Base-by-base conservation (phyloP, 2,329 filamentous ascomycete genomes). In the Paecilomyces sp. region DNA sequence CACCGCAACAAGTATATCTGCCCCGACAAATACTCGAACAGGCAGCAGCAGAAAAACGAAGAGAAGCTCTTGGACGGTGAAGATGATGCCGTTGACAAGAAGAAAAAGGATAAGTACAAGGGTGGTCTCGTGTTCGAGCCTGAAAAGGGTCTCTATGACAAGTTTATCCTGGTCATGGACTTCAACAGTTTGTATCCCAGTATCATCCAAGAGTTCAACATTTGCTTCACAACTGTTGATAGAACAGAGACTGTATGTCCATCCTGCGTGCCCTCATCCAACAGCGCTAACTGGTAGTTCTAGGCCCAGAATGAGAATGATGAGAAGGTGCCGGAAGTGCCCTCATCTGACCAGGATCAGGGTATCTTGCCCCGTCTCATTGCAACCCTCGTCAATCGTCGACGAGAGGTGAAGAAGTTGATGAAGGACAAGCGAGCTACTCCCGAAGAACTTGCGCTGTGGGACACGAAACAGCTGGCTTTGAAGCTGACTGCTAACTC, bases 31-130 rank as follows among this genome's bases (percentile, higher is more conserved):
- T 87, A 91, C 65, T 88, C 83, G 54, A 91, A 90, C 68, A 92
- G 41, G n/a, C 41, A 88, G 66, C 89, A 90, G 61, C 83, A 85
- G 55, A 90, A 89, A 68, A 77, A 78, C 15, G 89, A 91, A 58
- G 90, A 92, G 57, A 89, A 91, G 62, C 80, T 82, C 56, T 78
- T 81, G 22, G 87, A 89, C 7, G 77, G 70, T 4, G 89, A 90
- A 24, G 84, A 85, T 56, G 84, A 85, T 56, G 85, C 82, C 8
- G 78, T 73, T 1, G 90, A 91, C 63, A 85, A 84, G 61, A 99
- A 97, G 79, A 99, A 97, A 82, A 99, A 97, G 76, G 95, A 99
- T 78, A 99, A 97, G 76, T 99, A 89, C 81, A 97, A 99, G 80
- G 94, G 94, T 72, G 94, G 95, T 82, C 86, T 99, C 33, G 94